Evolutionary conservation across 257 asterid species (phyloP).

Genomic region (Misopates orontium): DNA sequence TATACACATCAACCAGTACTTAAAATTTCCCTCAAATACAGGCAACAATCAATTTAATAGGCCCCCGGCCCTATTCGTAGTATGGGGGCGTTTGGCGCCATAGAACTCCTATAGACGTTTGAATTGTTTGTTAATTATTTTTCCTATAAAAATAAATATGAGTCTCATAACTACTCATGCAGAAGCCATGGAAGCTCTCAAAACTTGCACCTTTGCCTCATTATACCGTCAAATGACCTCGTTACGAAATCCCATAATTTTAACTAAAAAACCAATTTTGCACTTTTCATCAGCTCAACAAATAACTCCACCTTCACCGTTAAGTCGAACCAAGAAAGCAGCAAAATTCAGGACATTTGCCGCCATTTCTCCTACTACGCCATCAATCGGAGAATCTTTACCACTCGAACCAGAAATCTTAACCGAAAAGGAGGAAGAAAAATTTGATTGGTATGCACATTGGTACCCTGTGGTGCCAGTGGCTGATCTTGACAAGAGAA

Average conservation of each 20-base stretch:
- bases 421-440: constrained; percentile 37
- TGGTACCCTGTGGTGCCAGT: constrained; percentile 70
- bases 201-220: constrained; percentile 42
- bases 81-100: too few relatives aligned
- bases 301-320: constrained; percentile 16
- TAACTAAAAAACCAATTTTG: constrained; percentile 22
- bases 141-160: too few relatives aligned
- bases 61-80: too few relatives aligned
- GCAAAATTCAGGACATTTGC: constrained; percentile 45
- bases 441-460: constrained; percentile 73
- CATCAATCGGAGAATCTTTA: constrained; percentile 12
- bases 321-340: constrained; percentile 28
- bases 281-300: constrained; percentile 22
- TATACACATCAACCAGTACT: too few relatives aligned
- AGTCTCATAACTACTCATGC: neutral
- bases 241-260: constrained; percentile 14
- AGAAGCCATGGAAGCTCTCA: constrained; percentile 61
- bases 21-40: too few relatives aligned
- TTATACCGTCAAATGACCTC: constrained; percentile 17
- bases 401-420: constrained; percentile 35
- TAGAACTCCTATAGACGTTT: too few relatives aligned
- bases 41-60: too few relatives aligned
- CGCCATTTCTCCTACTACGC: constrained; percentile 45
- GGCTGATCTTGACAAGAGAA: constrained; percentile 5
- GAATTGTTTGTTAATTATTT: too few relatives aligned